phyloP scores from a whole-genome alignment of 192 early-diverging fungal species.

The Linnemannia hyalina region DNA sequence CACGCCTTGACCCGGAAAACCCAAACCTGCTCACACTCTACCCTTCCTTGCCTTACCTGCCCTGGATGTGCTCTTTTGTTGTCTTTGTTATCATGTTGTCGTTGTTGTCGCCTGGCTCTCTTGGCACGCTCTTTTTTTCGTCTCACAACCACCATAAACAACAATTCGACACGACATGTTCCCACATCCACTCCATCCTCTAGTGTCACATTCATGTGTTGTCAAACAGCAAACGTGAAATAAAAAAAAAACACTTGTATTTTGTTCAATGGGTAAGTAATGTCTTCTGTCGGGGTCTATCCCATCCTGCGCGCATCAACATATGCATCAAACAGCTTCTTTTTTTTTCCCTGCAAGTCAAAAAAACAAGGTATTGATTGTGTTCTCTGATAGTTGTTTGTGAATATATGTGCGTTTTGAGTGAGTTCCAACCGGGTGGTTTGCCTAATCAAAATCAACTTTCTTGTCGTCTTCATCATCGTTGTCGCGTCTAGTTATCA shows the following conservation, averaged over 20 bases:
- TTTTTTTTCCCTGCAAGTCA: not conserved
- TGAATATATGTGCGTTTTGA: not conserved
- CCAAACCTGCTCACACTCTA: not conserved
- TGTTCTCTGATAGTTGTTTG: not conserved
- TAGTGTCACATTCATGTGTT: not conserved
- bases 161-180: not conserved
- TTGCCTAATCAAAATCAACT: not conserved
- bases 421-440: not conserved
- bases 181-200: not conserved
- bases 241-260: not conserved
- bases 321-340: not conserved
- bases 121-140: not conserved
- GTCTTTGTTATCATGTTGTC: not conserved
- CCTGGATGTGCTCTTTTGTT: not conserved
- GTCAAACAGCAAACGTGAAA: not conserved
- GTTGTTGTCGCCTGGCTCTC: not conserved
- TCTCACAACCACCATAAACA: not conserved
- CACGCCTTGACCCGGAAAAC: conserved; percentile 1
- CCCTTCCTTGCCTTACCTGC: not conserved
- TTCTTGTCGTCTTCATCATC: not conserved
- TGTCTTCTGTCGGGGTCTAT: not conserved
- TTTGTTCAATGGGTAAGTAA: not conserved
- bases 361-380: not conserved
- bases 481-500: conserved; percentile 38
- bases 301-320: not conserved